Evolutionary conservation across 1,139 yeast species (phyloP).

Genomic region (Yamadazyma dendronema): DNA sequence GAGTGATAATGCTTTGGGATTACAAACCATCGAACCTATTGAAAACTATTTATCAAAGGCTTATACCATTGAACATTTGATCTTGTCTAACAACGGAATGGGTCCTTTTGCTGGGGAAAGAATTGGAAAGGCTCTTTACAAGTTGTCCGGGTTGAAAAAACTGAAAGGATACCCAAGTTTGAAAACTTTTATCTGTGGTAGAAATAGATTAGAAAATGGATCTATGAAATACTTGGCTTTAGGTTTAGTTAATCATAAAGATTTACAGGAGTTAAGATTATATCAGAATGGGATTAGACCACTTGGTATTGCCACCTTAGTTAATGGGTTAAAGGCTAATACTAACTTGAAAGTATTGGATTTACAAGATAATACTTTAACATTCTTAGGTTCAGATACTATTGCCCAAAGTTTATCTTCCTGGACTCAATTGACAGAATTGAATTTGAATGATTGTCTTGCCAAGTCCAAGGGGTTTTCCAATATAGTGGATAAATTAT

Average conservation of each 20-base stretch:
- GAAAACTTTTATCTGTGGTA: slow-evolving; percentile 89
- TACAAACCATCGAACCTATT: slow-evolving; percentile 88
- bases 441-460: slow-evolving; percentile 87
- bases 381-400: slow-evolving; percentile 62
- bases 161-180: slow-evolving; percentile 44
- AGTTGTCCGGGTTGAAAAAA: slow-evolving; percentile 65
- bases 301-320: slow-evolving; percentile 75
- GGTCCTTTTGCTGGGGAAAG: slow-evolving; percentile 97
- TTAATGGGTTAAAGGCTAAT: slow-evolving; percentile 71
- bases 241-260: slow-evolving; percentile 72
- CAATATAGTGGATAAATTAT: slow-evolving; percentile 43
- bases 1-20: slow-evolving; percentile 95
- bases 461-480: slow-evolving; percentile 75
- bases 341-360: slow-evolving; percentile 67
- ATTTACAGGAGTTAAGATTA: slow-evolving; percentile 70
- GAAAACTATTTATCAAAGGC: slow-evolving; percentile 77
- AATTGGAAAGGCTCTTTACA: slow-evolving; percentile 80
- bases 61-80: slow-evolving; percentile 76
- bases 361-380: slow-evolving; percentile 92
- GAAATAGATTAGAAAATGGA: slow-evolving; percentile 95
- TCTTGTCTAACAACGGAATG: slow-evolving; percentile 91
- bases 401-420: slow-evolving; percentile 46
- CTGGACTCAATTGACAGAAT: slow-evolving; percentile 57
- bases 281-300: slow-evolving; percentile 98
- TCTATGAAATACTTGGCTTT: slow-evolving; percentile 76